These are phyloP conservation scores for Aureobasidium sp. DNA, from an alignment of 2,329 filamentous ascomycete genomes.

Conservation along the genomic window DNA sequence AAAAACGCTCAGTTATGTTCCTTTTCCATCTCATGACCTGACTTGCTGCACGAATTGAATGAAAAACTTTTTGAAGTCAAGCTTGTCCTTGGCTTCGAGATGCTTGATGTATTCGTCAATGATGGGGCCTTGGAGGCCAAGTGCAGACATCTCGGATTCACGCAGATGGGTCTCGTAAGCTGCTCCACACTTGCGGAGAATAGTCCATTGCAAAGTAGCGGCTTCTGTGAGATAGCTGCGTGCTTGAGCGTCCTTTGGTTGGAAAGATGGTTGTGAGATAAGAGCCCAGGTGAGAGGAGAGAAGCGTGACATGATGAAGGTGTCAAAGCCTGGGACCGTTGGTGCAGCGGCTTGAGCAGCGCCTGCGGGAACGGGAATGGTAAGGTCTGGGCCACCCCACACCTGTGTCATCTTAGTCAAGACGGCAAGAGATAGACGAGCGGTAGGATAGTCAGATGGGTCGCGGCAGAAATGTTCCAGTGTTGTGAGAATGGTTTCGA, in stretches of 20 bases:
- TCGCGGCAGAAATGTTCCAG: constrained; percentile 79
- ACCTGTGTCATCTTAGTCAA: constrained; percentile 74
- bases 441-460: constrained; percentile 56
- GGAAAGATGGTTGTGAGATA: constrained; percentile 69
- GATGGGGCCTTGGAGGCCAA: constrained; percentile 57
- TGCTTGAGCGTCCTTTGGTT: constrained; percentile 77
- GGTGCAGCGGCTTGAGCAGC: constrained; percentile 45
- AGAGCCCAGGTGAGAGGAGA: constrained; percentile 87
- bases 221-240: constrained; percentile 84
- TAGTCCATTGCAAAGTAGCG: constrained; percentile 75
- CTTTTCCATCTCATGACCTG: constrained; percentile 15
- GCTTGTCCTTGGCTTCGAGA: constrained; percentile 35
- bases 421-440: constrained; percentile 71
- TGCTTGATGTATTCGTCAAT: constrained; percentile 58
- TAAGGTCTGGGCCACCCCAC: constrained; percentile 79
- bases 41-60: constrained; percentile 33
- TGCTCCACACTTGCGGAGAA: constrained; percentile 82
- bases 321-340: constrained; percentile 75
- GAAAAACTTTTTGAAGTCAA: constrained; percentile 40
- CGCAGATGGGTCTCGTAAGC: constrained; percentile 66
- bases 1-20: neutral
- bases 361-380: constrained; percentile 43
- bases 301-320: constrained; percentile 82
- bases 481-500: constrained; percentile 78
- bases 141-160: constrained; percentile 52